Conservation (phyloP, 352 stramenopile genomes). For the Paralagenidium karlingii region DNA sequence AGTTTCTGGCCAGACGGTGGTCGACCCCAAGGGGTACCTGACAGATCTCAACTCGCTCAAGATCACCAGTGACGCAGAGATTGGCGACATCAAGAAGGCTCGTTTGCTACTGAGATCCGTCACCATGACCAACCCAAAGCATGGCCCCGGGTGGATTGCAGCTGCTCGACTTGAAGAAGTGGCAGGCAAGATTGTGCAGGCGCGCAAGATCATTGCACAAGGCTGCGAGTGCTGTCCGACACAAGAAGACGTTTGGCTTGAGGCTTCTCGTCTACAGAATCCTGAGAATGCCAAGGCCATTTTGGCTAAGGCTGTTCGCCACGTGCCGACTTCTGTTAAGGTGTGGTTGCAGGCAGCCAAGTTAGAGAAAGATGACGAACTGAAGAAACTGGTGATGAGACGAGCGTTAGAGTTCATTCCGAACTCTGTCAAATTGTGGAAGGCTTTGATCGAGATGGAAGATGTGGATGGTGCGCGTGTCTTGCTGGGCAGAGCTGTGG, state of each 20-base stretch:
- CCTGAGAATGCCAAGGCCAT: constrained; percentile 95
- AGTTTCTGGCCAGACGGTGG: constrained; percentile 91
- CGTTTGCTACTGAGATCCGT: constrained; percentile 93
- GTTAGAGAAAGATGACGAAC: constrained; percentile 83
- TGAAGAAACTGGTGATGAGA: constrained; percentile 86
- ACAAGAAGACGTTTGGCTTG: constrained; percentile 98
- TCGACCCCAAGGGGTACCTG: constrained; percentile 98
- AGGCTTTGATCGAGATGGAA: constrained; percentile 97
- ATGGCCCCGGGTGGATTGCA: constrained; percentile 97
- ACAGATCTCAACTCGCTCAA: constrained; percentile 94
- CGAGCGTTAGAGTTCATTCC: constrained; percentile 93
- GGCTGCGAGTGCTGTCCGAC: constrained; percentile 94
- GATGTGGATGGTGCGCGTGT: constrained; percentile 93
- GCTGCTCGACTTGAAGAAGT: constrained; percentile 96
- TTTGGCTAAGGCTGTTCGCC: constrained; percentile 89
- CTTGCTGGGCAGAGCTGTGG: constrained; percentile 93
- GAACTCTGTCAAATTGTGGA: constrained; percentile 97
- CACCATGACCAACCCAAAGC: constrained; percentile 97
- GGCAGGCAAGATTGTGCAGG: constrained; percentile 91
- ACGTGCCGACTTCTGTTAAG: constrained; percentile 91
- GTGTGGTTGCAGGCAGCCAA: constrained; percentile 94
- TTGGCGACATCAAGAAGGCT: constrained; percentile 98
- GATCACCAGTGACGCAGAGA: constrained; percentile 88
- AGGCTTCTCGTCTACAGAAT: constrained; percentile 93
- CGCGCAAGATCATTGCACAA: constrained; percentile 96